These are phyloP conservation scores for Crithidia expoeki DNA, from an alignment of 208 protist species.

Conservation along the genomic window DNA sequence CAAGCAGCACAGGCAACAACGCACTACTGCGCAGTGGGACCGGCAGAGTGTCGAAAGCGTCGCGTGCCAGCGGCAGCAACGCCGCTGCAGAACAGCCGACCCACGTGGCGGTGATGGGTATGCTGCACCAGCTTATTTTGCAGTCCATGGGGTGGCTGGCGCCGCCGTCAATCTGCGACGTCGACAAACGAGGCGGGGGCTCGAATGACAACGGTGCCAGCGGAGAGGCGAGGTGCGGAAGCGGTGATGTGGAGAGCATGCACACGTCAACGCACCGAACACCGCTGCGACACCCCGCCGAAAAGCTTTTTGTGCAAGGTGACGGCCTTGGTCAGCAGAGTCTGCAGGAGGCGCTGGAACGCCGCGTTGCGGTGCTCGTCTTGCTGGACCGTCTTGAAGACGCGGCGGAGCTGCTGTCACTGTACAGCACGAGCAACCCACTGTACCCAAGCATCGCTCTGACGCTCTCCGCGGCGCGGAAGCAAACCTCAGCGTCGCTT, in stretches of 20 bases:
- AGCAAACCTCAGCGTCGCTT: slow-evolving; percentile 12
- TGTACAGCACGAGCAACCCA: slow-evolving; percentile 48
- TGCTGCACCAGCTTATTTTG: slow-evolving; percentile 43
- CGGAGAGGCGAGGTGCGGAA: neutral
- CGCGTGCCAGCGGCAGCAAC: neutral
- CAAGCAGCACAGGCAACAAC: too few species aligned
- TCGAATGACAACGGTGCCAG: neutral
- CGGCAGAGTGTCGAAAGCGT: too few species aligned
- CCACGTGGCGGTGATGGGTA: slow-evolving; percentile 10
- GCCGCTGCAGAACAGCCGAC: slow-evolving; percentile 1
- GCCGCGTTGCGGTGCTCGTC: slow-evolving; percentile 72
- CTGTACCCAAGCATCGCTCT: slow-evolving; percentile 70
- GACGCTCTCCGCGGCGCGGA: slow-evolving; percentile 47
- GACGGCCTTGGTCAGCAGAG: slow-evolving; percentile 61
- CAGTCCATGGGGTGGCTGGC: slow-evolving; percentile 54
- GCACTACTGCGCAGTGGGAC: too few species aligned
- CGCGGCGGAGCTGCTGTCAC: slow-evolving; percentile 59
- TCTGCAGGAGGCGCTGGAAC: slow-evolving; percentile 78
- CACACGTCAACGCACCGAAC: neutral
- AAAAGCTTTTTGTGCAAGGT: slow-evolving; percentile 40
- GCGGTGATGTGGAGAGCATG: neutral
- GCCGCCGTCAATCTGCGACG: slow-evolving; percentile 10
- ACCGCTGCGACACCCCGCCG: slow-evolving; percentile 4
- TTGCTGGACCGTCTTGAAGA: slow-evolving; percentile 52
- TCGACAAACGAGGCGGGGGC: slow-evolving; percentile 8